Evolutionary conservation across 495 filamentous ascomycete species (phyloP).

Genomic region (Aspergillus saccharolyticus): DNA sequence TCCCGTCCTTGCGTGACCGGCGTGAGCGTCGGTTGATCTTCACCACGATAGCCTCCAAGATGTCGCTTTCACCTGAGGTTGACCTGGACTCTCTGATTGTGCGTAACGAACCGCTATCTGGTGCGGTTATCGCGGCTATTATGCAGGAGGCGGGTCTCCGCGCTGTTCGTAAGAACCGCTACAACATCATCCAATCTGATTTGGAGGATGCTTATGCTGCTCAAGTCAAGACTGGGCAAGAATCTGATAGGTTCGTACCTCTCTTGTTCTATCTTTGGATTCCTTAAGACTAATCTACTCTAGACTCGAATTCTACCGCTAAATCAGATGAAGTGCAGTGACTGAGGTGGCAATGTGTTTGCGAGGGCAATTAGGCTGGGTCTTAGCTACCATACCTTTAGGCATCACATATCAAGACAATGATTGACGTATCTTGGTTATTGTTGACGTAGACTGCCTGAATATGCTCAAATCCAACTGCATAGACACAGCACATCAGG

Average conservation of each 20-base stretch:
- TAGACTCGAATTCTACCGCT: conserved; percentile 56
- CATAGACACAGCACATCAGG: not conserved
- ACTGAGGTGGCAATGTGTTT: conserved; percentile 17
- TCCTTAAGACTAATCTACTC: conserved; percentile 16
- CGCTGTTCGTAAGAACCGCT: conserved; percentile 95
- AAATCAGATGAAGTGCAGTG: conserved; percentile 14
- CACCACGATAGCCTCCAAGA: conserved; percentile 89
- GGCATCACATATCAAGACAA: conserved; percentile 26
- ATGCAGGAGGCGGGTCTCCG: conserved; percentile 98
- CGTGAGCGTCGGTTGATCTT: conserved; percentile 95
- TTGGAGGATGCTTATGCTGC: conserved; percentile 92
- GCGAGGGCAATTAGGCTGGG: conserved; percentile 23
- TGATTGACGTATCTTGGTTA: conserved; percentile 5
- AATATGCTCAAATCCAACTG: not conserved
- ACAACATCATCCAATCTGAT: conserved; percentile 96
- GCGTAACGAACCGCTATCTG: conserved; percentile 89
- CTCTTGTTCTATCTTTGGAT: not conserved
- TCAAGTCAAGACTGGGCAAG: conserved; percentile 85
- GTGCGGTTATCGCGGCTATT: conserved; percentile 94
- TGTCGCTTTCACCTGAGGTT: conserved; percentile 94
- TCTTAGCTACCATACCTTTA: conserved; percentile 34
- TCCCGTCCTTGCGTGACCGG: conserved; percentile 83
- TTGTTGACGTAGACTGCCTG: conserved; percentile 5
- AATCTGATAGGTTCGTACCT: conserved; percentile 53
- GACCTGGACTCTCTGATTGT: conserved; percentile 94